Evolutionary conservation across 2,329 filamentous ascomycete species (phyloP).

Genomic region (Chaetothyriales sp.): DNA sequence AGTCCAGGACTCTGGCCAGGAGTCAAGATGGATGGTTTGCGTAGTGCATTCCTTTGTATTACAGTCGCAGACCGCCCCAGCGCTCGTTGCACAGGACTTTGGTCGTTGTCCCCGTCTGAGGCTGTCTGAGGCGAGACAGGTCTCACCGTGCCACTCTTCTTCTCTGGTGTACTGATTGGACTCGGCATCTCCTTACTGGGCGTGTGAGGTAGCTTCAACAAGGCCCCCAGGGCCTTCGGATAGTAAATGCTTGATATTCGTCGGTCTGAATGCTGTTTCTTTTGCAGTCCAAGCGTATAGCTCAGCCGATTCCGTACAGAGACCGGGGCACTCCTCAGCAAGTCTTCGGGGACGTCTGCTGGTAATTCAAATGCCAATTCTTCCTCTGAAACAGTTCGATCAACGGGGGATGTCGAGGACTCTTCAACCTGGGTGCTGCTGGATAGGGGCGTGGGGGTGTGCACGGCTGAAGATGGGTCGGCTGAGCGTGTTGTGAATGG

Average conservation of each 20-base stretch:
- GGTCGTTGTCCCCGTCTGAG: neutral
- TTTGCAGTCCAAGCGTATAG: slow-evolving; percentile 10
- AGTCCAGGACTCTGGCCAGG: slow-evolving; percentile 4
- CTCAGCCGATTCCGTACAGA: slow-evolving; percentile 16
- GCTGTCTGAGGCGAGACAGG: neutral
- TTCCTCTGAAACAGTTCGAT: neutral
- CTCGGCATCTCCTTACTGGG: neutral
- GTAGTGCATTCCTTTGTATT: neutral
- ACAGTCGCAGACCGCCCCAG: neutral
- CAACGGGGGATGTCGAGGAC: neutral
- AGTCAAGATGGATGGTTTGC: neutral
- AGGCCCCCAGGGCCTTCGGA: slow-evolving; percentile 9
- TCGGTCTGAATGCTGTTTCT: slow-evolving; percentile 8
- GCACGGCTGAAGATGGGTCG: neutral
- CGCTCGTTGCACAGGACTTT: neutral
- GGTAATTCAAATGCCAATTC: slow-evolving; percentile 13
- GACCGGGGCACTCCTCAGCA: slow-evolving; percentile 13
- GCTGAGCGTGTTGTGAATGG: neutral
- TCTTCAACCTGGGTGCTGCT: neutral
- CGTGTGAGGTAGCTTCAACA: slow-evolving; percentile 5
- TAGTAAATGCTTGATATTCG: slow-evolving; percentile 14
- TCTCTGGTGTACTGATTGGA: neutral
- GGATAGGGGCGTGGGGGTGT: neutral
- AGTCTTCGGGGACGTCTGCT: slow-evolving; percentile 14
- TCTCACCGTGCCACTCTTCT: neutral